A percentile compares a stretch with the other conserved stretches of the same genome.
Evolutionary conservation across 805 yeast species (phyloP).

Genomic region (Ogataea chonburiensis): DNA sequence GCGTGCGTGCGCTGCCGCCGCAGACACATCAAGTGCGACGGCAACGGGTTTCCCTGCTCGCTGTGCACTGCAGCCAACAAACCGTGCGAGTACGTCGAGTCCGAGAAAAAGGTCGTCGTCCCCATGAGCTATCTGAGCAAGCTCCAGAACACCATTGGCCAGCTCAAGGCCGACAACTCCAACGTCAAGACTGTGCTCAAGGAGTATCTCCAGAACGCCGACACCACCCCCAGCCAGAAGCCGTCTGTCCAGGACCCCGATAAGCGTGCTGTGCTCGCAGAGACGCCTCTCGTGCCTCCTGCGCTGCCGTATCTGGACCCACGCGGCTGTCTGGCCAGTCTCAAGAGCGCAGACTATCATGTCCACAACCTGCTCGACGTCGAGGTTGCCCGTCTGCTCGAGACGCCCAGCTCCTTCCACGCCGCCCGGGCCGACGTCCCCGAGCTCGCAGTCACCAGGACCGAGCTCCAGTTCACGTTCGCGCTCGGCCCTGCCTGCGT

Average conservation of each 20-base stretch:
- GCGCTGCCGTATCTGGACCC: conserved; percentile 59
- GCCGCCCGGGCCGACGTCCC: too few relatives aligned
- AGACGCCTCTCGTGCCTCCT: background rate
- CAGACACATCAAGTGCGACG: conserved; percentile 70
- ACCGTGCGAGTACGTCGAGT: conserved; percentile 63
- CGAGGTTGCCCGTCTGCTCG: background rate
- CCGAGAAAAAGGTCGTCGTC: conserved; percentile 62
- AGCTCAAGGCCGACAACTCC: conserved; percentile 59
- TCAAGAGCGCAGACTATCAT: background rate
- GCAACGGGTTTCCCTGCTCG: conserved; percentile 59
- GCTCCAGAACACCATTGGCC: conserved; percentile 58
- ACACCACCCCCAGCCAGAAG: background rate
- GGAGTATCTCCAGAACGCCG: conserved; percentile 14
- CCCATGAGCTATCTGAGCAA: conserved; percentile 60
- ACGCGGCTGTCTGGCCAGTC: conserved; percentile 39
- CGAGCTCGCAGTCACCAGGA: background rate
- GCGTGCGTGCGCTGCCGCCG: conserved; percentile 61
- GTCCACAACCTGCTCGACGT: conserved; percentile 6
- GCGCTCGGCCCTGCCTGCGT: conserved; percentile 28
- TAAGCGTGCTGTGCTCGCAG: background rate
- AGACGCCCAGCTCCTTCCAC: background rate
- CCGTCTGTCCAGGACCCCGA: conserved; percentile 1
- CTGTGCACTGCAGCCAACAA: conserved; percentile 56
- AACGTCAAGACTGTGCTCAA: conserved; percentile 42
- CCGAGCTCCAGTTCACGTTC: conserved; percentile 1